phyloP scores from a whole-genome alignment of 73 alveolate species.

The Symbiodinium pilosum region DNA sequence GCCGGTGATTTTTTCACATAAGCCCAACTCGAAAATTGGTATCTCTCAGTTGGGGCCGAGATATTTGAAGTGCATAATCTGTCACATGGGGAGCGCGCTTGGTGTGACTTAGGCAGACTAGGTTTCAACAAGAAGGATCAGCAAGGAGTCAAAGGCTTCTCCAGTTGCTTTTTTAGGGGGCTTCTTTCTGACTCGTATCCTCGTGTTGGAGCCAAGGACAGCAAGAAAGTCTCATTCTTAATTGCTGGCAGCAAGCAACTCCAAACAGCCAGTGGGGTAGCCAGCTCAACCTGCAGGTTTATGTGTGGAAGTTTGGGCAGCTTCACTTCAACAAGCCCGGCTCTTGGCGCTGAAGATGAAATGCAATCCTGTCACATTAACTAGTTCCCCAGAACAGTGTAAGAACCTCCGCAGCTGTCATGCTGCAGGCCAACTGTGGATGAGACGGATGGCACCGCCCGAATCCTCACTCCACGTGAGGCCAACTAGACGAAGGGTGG shows the following conservation, averaged over 20 bases:
- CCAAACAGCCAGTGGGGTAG: not conserved
- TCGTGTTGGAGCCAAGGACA: too few relatives aligned
- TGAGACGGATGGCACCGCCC: slow-evolving; percentile 12
- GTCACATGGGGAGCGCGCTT: too few relatives aligned
- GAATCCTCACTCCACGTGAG: slow-evolving; percentile 63
- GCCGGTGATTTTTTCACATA: too few relatives aligned
- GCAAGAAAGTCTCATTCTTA: slow-evolving; percentile 38
- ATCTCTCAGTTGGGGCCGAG: too few relatives aligned
- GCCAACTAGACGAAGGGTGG: too few relatives aligned
- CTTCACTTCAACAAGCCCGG: slow-evolving; percentile 58
- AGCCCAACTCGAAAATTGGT: too few relatives aligned
- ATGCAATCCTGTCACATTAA: not conserved
- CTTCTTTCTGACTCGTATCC: too few relatives aligned
- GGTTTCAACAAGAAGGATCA: too few relatives aligned
- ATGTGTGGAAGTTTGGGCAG: slow-evolving; percentile 93
- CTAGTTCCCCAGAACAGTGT: not conserved
- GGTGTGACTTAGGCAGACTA: too few relatives aligned
- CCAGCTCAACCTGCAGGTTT: slow-evolving; percentile 17
- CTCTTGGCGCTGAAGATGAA: not conserved
- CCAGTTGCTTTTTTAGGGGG: too few relatives aligned
- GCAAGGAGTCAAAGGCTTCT: too few relatives aligned
- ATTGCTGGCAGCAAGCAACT: not conserved
- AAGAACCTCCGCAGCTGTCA: not conserved
- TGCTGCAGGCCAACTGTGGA: slow-evolving; percentile 53
- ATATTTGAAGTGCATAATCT: too few relatives aligned